Base-by-base conservation (phyloP, 2,329 filamentous ascomycete genomes). In the Fonsecaea erecta region DNA sequence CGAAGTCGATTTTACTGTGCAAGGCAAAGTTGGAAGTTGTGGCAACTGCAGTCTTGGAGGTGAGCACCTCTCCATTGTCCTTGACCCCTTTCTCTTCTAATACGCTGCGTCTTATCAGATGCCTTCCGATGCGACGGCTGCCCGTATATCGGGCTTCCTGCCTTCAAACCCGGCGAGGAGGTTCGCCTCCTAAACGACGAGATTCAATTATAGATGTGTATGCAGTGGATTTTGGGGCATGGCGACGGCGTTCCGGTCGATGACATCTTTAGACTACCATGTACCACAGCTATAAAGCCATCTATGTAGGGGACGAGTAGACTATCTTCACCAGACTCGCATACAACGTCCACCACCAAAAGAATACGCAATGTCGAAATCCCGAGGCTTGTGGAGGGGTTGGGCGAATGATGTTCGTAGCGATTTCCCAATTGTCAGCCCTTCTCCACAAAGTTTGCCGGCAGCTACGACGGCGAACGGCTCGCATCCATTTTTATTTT, bases 121-220 rank as follows among this genome's bases (percentile, higher is more conserved):
- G 70, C 32, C 0, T 85, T 84, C 74, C 76, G 84, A 21, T 86
- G 84, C 70, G 83, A 85, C 71, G 84, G 86, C 1, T 91, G 89
- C 74, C 93, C 93, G 1, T 97, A 95, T 75, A 91, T 96, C 73
- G 93, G 93, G 3, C 84, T 99, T 71, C 95, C 95, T 14, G 91
- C 95, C 3, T 99, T 99, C 83, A 97, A 97, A 83, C 93, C 93
- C 2, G 95, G 95, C 16, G 93, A 99, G 82, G 93, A 98, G 80
- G 93, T 98, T 57, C 85, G 88, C 74, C 82, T 99, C 66, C 76
- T 97, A 74, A 94, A 96, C 77, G 92, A 96, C 71, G 86, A 73
- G 32, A 71, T 92, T 65, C 93, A 97, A 81, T 80, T 97, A 75
- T 97, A 72, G 59, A 61, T 21, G 30, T 48, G 21, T 2, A 48